Conservation (phyloP, 306 rosid species). For the Sesbania bispinosa region DNA sequence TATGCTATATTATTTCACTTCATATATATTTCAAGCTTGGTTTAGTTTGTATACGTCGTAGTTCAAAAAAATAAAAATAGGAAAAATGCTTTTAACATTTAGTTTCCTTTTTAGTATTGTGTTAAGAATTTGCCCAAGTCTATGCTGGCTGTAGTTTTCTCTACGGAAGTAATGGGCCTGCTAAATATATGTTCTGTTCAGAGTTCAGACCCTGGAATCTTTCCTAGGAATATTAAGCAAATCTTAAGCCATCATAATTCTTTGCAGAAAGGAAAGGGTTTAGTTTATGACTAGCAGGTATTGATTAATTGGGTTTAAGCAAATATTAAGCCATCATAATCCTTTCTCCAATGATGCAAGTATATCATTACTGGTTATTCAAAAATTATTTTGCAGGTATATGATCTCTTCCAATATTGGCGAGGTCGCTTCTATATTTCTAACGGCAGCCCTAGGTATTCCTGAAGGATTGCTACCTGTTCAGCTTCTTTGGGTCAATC, state of each 20-base stretch:
- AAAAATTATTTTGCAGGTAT: constrained; percentile 48
- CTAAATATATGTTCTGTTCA: background rate
- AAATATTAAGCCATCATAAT: too few species aligned
- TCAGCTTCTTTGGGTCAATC: constrained; percentile 98
- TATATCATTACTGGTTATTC: constrained; percentile 1
- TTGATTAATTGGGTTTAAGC: too few species aligned
- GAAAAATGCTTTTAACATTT: background rate
- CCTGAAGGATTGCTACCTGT: constrained; percentile 98
- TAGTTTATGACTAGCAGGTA: too few species aligned
- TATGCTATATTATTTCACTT: too few species aligned
- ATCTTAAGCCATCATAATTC: too few species aligned
- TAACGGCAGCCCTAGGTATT: constrained; percentile 82
- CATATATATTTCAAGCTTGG: too few species aligned
- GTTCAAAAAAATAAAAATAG: background rate
- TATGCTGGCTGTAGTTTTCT: constrained; percentile 1
- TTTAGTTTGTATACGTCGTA: too few species aligned
- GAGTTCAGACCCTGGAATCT: background rate
- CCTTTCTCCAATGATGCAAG: background rate
- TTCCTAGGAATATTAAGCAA: background rate
- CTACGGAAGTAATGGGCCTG: background rate
- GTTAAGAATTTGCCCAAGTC: too few species aligned
- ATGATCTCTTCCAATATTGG: constrained; percentile 92
- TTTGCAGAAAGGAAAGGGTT: too few species aligned
- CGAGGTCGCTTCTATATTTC: constrained; percentile 77
- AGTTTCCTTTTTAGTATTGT: background rate